These are phyloP conservation scores for Centella asiatica DNA, from an alignment of 129 eudicot genomes.

Conservation along the genomic window DNA sequence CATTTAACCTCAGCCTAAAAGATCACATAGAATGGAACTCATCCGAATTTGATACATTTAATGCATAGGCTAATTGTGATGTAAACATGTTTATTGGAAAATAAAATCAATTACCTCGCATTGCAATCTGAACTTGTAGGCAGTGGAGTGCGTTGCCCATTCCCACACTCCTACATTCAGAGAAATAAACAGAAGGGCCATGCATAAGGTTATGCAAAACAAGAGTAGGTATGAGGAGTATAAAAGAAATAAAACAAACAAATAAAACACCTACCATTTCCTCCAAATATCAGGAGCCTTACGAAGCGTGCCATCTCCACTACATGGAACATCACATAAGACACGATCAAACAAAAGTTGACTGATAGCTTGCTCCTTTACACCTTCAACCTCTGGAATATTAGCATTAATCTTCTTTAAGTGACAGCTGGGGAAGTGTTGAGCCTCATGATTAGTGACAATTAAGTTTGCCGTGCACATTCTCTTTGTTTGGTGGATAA, in stretches of 20 bases:
- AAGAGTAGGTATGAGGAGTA: background rate
- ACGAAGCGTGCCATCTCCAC: constrained; percentile 98
- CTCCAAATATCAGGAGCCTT: constrained; percentile 99
- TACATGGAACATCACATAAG: constrained; percentile 97
- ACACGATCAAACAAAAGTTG: constrained; percentile 97
- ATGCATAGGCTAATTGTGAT: background rate
- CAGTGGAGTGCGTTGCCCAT: constrained; percentile 92
- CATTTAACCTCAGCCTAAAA: background rate
- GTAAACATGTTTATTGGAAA: background rate
- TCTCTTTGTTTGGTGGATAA: constrained; percentile 95
- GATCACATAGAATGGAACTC: background rate
- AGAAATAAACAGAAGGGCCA: constrained; percentile 2
- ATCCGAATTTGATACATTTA: background rate
- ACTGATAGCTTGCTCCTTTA: constrained; percentile 29
- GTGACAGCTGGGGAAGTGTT: constrained; percentile 89
- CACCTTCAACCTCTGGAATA: constrained; percentile 28
- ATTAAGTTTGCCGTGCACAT: constrained; percentile 95
- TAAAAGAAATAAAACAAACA: background rate
- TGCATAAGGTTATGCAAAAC: background rate
- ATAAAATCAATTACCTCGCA: constrained; percentile 69
- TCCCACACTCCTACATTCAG: constrained; percentile 61
- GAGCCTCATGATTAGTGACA: constrained; percentile 98
- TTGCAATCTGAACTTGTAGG: constrained; percentile 83
- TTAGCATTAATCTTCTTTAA: constrained; percentile 30
- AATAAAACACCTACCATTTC: constrained; percentile 53